These are phyloP conservation scores for Capsella bursapastoris DNA, from an alignment of 345 rosid genomes.

Conservation along the genomic window DNA sequence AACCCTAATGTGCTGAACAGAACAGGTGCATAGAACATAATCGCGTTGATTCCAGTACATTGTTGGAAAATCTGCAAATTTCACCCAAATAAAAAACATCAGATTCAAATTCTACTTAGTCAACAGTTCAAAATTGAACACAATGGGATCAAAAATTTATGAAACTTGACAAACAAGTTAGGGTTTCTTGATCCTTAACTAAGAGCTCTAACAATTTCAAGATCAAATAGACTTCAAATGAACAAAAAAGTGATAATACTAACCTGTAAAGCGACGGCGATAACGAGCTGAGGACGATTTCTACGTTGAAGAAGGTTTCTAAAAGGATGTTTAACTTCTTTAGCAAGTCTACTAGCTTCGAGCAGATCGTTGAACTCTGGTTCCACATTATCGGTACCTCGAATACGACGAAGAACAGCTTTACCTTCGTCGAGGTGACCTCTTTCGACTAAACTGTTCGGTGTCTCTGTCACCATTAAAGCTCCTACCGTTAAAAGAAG, in stretches of 20 bases:
- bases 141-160: background rate
- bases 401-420: conserved; percentile 69
- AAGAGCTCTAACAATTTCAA: too few relatives aligned
- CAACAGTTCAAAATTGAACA: background rate
- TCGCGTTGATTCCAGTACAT: conserved; percentile 91
- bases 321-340: conserved; percentile 90
- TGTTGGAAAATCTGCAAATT: conserved; percentile 81
- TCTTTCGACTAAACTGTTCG: conserved; percentile 90
- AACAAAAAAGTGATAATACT: background rate
- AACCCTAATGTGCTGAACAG: conserved; percentile 81
- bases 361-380: conserved; percentile 85
- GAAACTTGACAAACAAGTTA: background rate
- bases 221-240: too few relatives aligned
- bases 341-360: conserved; percentile 87
- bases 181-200: background rate
- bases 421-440: conserved; percentile 89
- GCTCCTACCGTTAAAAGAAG: conserved; percentile 77
- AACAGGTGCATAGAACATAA: conserved; percentile 97
- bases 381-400: conserved; percentile 85
- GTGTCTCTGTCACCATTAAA: conserved; percentile 78
- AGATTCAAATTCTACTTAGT: background rate
- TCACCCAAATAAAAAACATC: background rate
- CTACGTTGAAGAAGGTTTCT: conserved; percentile 72
- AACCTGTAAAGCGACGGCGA: conserved; percentile 87
- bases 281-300: conserved; percentile 81